Base-by-base conservation (phyloP, 2,329 filamentous ascomycete species). In the Fusarium sp. region DNA sequence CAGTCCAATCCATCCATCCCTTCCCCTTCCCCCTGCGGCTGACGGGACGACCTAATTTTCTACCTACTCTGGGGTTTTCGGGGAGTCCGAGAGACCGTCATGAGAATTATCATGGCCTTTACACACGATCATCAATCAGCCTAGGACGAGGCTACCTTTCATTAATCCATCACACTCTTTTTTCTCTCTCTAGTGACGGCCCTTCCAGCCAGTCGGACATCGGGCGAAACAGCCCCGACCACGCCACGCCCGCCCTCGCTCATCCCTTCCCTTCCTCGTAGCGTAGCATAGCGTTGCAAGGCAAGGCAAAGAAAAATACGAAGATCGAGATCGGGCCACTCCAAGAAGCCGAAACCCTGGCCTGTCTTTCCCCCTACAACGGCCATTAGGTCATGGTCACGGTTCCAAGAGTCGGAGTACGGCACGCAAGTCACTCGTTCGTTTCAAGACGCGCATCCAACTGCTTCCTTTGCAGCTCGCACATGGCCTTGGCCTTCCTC, bases 351-450 rank as follows among this genome's bases (percentile, higher is more conserved):
- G 56, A 58, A 27, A 27, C 56, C 56, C 32, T 57, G 30, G 52
- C 54, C 20, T 37, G 57, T 35, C 27, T 62, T 72, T 60, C 38
- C 59, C 60, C 60, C 75, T 75, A 50, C 72, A 75, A 43, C 64
- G 45, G 54, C 35, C 35, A 56, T 68, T 47, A 57, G 62, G 47
- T 63, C 68, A 45, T 75, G 70, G 40, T 45, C 40, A 45, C 20
- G 22, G 57, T 70, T 37, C 66, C 56, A 37, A 58, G 54, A 52
- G 50, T 65, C 33, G 65, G 57, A 37, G 27, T 7, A 60, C 58
- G 61, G 66, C 64, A 63, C 38, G 5, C 47, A 52, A 65, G 66
- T 69, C 72, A 72, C 54, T 75, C 72, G 61, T 75, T 75, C 72
- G 67, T 75, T 73, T 75, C 61, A 66, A 66, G 67, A 35, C 59